These are phyloP conservation scores for Penicillium sp. DNA, from an alignment of 2,329 filamentous ascomycete species.

Conservation along the genomic window DNA sequence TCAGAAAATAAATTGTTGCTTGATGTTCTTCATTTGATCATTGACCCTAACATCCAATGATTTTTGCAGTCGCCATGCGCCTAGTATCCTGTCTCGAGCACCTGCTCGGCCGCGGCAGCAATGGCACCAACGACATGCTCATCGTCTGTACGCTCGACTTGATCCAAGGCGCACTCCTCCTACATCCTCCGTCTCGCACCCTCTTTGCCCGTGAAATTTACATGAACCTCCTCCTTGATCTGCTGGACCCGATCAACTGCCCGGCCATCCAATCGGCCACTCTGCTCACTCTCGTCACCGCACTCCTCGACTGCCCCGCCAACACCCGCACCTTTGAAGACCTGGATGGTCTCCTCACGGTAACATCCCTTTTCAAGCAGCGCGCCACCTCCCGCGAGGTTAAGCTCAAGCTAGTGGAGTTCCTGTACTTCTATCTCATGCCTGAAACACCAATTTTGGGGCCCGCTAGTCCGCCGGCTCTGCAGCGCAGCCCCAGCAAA, in stretches of 20 bases:
- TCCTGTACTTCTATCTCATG: constrained; percentile 98
- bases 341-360: constrained; percentile 85
- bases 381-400: constrained; percentile 82
- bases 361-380: constrained; percentile 91
- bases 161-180: constrained; percentile 81
- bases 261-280: constrained; percentile 89
- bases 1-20: not conserved
- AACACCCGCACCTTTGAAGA: constrained; percentile 92
- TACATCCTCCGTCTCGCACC: constrained; percentile 86
- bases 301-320: constrained; percentile 78
- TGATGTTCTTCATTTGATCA: too few relatives aligned
- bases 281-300: constrained; percentile 84
- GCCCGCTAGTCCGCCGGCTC: constrained; percentile 47
- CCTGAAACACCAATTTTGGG: constrained; percentile 67
- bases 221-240: constrained; percentile 95
- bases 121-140: constrained; percentile 82
- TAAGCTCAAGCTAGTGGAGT: constrained; percentile 94
- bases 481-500: constrained; percentile 71
- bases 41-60: not conserved
- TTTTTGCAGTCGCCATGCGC: constrained; percentile 69
- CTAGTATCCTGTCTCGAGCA: constrained; percentile 84
- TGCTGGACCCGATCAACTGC: constrained; percentile 89
- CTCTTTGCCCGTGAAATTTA: constrained; percentile 87
- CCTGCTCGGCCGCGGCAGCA: constrained; percentile 76
- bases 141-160: constrained; percentile 87